A percentile compares a stretch with the other conserved stretches of the same genome.
phyloP scores from a whole-genome alignment of 805 yeast genomes.

The Ogataea methylovora region DNA sequence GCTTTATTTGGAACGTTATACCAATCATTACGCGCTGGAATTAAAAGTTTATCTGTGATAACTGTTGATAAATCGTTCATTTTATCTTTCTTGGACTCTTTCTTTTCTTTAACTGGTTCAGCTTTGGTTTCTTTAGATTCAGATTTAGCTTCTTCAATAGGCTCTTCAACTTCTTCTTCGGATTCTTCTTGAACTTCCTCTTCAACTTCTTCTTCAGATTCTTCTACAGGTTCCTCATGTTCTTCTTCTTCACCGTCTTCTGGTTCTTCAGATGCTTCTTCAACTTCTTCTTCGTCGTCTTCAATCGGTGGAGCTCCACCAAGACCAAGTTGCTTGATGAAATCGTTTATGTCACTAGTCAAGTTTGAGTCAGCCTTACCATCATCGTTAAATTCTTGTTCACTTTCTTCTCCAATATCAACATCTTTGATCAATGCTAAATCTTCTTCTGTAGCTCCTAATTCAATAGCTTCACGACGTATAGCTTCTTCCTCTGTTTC shows the following conservation, averaged over 20 bases:
- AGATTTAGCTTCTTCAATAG: conserved; percentile 25
- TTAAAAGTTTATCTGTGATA: conserved; percentile 43
- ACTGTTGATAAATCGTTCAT: conserved; percentile 37
- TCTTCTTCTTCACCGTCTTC: conserved; percentile 27
- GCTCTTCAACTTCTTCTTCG: conserved; percentile 27
- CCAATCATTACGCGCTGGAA: conserved; percentile 72
- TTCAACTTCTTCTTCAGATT: conserved; percentile 25
- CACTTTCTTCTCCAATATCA: conserved; percentile 41
- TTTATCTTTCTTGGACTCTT: conserved; percentile 22
- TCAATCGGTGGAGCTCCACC: conserved; percentile 29
- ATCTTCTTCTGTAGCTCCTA: conserved; percentile 88
- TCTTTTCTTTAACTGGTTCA: conserved; percentile 19
- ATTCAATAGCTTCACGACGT: conserved; percentile 65
- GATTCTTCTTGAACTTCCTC: conserved; percentile 33
- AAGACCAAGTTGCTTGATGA: conserved; percentile 65
- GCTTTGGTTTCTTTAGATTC: conserved; percentile 21
- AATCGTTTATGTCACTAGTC: conserved; percentile 46
- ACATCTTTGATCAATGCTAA: conserved; percentile 52
- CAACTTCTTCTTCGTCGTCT: conserved; percentile 27
- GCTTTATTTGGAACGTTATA: conserved; percentile 36
- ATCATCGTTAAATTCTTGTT: conserved; percentile 41
- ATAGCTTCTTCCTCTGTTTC: conserved; percentile 26
- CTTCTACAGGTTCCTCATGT: conserved; percentile 28
- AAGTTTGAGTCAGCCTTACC: conserved; percentile 38
- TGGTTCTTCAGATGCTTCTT: conserved; percentile 24